Percentiles rank a stretch among this genome's conserved stretches.
Evolutionary conservation across 2,329 filamentous ascomycete genomes (phyloP).

Genomic region (Pestalotiopsis sp.): DNA sequence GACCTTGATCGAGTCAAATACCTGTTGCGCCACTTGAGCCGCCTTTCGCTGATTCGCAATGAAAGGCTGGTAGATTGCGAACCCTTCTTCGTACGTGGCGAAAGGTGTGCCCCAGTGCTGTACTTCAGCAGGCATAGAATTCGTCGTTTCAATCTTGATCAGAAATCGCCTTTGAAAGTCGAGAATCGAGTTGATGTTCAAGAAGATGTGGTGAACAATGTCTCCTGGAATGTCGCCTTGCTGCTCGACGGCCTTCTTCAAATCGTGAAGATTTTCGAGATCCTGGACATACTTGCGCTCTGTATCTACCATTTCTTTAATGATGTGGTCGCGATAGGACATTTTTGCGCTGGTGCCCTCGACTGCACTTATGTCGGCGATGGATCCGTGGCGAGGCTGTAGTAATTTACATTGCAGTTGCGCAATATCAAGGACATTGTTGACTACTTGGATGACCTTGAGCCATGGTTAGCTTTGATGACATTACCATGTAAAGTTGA

Average conservation of each 20-base stretch:
- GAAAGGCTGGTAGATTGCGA: conserved; percentile 94
- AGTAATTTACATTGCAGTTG: conserved; percentile 75
- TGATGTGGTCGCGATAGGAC: conserved; percentile 80
- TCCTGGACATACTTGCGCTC: conserved; percentile 98
- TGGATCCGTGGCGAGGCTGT: conserved; percentile 50
- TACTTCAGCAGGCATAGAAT: conserved; percentile 72
- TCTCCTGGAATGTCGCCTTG: conserved; percentile 88
- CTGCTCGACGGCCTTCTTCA: conserved; percentile 89
- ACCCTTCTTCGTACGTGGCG: conserved; percentile 79
- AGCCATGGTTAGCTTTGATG: background rate
- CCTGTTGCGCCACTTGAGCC: conserved; percentile 77
- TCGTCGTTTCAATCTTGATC: conserved; percentile 94
- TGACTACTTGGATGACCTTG: conserved; percentile 87
- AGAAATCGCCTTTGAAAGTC: conserved; percentile 95
- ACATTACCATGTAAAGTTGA: background rate
- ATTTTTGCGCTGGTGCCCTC: conserved; percentile 55
- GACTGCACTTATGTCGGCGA: conserved; percentile 47
- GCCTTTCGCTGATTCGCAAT: conserved; percentile 96
- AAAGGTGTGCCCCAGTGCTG: conserved; percentile 98
- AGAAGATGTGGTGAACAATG: conserved; percentile 89
- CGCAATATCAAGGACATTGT: conserved; percentile 85
- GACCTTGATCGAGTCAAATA: conserved; percentile 83
- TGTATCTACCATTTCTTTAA: conserved; percentile 89
- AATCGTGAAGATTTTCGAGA: conserved; percentile 86
- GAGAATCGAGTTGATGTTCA: conserved; percentile 92